These are phyloP conservation scores for Ophiostoma pallidulum DNA, from an alignment of 2,329 filamentous ascomycete species.

Conservation along the genomic window DNA sequence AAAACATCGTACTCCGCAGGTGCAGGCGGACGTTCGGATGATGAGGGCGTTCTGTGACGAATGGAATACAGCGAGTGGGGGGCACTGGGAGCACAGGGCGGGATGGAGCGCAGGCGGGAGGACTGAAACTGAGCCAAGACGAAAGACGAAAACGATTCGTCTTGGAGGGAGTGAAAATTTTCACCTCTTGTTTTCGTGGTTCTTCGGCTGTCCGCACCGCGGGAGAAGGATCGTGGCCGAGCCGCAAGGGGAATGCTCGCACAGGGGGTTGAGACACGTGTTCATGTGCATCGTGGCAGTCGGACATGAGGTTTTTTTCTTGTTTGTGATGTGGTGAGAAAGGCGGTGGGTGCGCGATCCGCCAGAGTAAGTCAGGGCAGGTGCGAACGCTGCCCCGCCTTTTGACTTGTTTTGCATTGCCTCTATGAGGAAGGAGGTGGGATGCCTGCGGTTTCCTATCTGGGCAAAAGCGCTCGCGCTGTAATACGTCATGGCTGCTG, in stretches of 20 bases:
- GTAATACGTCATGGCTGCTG: too few relatives aligned
- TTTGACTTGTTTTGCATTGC: too few relatives aligned
- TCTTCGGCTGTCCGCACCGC: neutral
- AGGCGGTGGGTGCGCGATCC: too few relatives aligned
- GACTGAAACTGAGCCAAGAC: neutral
- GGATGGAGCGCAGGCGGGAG: too few relatives aligned
- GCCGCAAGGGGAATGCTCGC: neutral
- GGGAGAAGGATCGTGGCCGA: slow-evolving; percentile 2
- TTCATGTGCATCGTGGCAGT: too few relatives aligned
- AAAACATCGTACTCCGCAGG: too few relatives aligned
- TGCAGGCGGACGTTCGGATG: neutral
- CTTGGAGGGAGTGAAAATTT: neutral
- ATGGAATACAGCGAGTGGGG: slow-evolving; percentile 1
- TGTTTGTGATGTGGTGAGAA: neutral
- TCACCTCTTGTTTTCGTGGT: too few relatives aligned
- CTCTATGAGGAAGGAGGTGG: slow-evolving; percentile 5
- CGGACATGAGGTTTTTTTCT: neutral
- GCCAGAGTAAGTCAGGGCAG: too few relatives aligned
- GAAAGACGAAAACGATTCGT: neutral
- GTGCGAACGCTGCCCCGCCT: too few relatives aligned
- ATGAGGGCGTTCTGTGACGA: slow-evolving; percentile 9
- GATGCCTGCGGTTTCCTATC: slow-evolving; percentile 9
- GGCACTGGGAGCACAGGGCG: neutral
- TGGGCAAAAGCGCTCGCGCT: slow-evolving; percentile 8
- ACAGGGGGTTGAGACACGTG: too few relatives aligned